Conservation (phyloP, 345 rosid genomes). For the Corchorus olitorius region DNA sequence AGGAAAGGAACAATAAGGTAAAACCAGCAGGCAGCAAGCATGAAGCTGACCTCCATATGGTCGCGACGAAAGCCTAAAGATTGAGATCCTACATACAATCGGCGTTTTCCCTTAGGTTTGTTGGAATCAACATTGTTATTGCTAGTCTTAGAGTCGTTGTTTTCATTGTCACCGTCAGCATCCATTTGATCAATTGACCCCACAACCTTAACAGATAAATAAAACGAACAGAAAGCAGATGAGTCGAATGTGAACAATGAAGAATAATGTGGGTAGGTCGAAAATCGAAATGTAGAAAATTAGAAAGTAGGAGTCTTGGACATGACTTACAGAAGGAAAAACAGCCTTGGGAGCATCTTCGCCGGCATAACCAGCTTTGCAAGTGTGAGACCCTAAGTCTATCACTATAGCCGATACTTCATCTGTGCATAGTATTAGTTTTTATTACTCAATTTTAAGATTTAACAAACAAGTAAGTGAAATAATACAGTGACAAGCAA, state of each 20-base stretch:
- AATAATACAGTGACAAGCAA: constrained; percentile 2
- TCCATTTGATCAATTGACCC: constrained; percentile 95
- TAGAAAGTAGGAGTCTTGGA: background rate
- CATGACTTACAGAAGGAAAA: constrained; percentile 79
- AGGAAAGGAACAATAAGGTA: background rate
- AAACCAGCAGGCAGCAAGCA: constrained; percentile 1
- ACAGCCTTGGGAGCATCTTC: constrained; percentile 99
- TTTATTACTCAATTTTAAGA: background rate
- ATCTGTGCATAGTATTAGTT: constrained; percentile 47
- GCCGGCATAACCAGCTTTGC: constrained; percentile 99
- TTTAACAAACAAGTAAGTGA: background rate
- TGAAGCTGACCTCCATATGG: constrained; percentile 80
- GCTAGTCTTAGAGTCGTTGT: constrained; percentile 53
- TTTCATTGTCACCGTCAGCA: constrained; percentile 56
- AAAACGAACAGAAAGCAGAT: background rate
- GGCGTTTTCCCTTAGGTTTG: constrained; percentile 67
- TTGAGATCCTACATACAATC: constrained; percentile 89
- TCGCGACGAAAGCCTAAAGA: constrained; percentile 84
- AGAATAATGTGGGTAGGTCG: background rate
- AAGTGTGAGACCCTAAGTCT: constrained; percentile 97
- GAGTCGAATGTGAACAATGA: background rate
- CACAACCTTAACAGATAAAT: constrained; percentile 58
- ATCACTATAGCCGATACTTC: constrained; percentile 99
- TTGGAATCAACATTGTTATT: constrained; percentile 50
- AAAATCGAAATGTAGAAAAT: background rate